Conservation (phyloP, 768 basidiomycete genomes). For the Calocera viscosa region DNA sequence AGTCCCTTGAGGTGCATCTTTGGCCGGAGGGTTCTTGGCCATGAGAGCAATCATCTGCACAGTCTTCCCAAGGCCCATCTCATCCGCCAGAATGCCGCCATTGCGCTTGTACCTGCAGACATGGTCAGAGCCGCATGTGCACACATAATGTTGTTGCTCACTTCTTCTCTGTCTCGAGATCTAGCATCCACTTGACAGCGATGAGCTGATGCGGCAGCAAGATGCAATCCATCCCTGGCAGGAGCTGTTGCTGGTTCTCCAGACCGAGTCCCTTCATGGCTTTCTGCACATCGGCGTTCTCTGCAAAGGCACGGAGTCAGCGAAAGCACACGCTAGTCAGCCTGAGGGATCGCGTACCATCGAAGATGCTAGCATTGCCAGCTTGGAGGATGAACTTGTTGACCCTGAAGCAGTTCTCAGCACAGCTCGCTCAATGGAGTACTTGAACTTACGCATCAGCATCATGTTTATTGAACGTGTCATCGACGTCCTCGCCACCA, state of each 20-base stretch:
- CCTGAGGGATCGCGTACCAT: no score
- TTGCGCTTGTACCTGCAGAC: constrained; percentile 12
- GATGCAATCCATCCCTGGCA: constrained; percentile 48
- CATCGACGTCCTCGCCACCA: not conserved
- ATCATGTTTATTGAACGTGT: not conserved
- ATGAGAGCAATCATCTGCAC: constrained; percentile 53
- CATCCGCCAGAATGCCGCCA: constrained; percentile 42
- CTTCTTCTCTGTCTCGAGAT: constrained; percentile 32
- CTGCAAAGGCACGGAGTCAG: no score
- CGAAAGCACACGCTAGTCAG: no score
- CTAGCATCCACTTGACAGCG: constrained; percentile 44
- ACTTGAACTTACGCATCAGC: not conserved
- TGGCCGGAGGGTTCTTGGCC: constrained; percentile 38
- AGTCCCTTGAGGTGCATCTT: constrained; percentile 46
- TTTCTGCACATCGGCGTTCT: constrained; percentile 44
- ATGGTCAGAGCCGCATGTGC: not conserved
- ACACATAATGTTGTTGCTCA: not conserved
- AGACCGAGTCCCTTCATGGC: constrained; percentile 45
- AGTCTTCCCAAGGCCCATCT: constrained; percentile 51
- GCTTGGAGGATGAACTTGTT: constrained; percentile 43
- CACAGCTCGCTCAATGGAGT: not conserved
- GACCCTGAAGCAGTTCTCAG: constrained; percentile 29
- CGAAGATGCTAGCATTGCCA: constrained; percentile 47
- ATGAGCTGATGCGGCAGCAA: constrained; percentile 62
- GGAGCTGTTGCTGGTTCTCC: constrained; percentile 32